A percentile compares a stretch with the other conserved stretches of the same genome.
These are phyloP conservation scores for Sporisorium scitamineum DNA, from an alignment of 1,284 basidiomycete genomes.

Conservation along the genomic window DNA sequence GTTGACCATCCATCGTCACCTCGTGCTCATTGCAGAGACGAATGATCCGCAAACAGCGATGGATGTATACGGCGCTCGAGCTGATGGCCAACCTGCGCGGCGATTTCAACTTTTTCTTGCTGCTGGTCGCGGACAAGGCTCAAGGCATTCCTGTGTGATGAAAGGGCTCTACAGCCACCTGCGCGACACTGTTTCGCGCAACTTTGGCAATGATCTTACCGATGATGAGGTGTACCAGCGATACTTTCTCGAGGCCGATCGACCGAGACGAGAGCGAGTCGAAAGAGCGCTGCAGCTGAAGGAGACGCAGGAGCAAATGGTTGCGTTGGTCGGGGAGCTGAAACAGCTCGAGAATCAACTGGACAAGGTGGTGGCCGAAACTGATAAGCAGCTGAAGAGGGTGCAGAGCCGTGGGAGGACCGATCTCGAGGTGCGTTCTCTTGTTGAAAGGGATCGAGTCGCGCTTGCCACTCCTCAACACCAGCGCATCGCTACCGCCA, in stretches of 20 bases:
- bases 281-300: constrained; percentile 4
- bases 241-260: constrained; percentile 24
- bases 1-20: constrained; percentile 1
- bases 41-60: not conserved
- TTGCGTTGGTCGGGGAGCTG: constrained; percentile 4
- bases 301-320: not conserved
- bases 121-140: constrained; percentile 10
- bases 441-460: no score
- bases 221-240: constrained; percentile 20
- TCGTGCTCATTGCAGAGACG: not conserved
- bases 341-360: constrained; percentile 1
- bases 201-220: not conserved
- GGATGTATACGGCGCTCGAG: constrained; percentile 8
- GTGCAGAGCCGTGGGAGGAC: not conserved
- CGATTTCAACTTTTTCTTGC: constrained; percentile 28
- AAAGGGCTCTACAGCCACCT: constrained; percentile 10
- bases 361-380: not conserved
- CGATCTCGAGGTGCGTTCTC: no score
- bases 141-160: constrained; percentile 9
- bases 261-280: constrained; percentile 11
- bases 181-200: not conserved
- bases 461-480: not conserved
- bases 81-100: constrained; percentile 27
- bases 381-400: not conserved
- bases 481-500: not conserved